A percentile compares a stretch with the other conserved stretches of the same genome.
Conservation (phyloP, 345 rosid species). For the Orychophragmus violaceus region DNA sequence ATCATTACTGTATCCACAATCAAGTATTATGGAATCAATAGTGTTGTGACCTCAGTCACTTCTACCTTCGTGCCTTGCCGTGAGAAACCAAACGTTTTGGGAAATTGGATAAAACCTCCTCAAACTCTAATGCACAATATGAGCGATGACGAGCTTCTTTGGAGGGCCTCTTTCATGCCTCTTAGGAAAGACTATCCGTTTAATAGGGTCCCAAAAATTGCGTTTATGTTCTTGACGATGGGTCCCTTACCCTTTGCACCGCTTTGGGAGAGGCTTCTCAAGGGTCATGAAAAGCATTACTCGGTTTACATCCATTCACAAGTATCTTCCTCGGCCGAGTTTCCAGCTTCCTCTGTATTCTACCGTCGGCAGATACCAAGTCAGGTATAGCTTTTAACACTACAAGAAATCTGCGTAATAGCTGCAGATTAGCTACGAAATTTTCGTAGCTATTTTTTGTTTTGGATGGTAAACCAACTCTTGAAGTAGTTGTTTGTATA, state of each 20-base stretch:
- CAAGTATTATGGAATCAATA: constrained; percentile 51
- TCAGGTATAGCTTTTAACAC: constrained; percentile 46
- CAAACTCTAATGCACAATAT: constrained; percentile 53
- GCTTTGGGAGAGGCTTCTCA: constrained; percentile 83
- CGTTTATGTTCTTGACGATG: constrained; percentile 86
- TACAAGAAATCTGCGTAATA: too few species aligned
- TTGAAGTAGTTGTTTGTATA: not conserved
- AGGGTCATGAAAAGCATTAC: constrained; percentile 62
- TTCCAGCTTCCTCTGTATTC: constrained; percentile 57
- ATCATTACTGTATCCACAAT: constrained; percentile 54
- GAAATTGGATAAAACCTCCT: constrained; percentile 56
- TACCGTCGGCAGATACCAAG: constrained; percentile 77
- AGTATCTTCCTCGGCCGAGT: constrained; percentile 46
- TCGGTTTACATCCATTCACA: constrained; percentile 74
- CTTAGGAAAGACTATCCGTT: constrained; percentile 58
- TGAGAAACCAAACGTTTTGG: constrained; percentile 35
- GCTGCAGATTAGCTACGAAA: too few species aligned
- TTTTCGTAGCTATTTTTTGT: too few species aligned
- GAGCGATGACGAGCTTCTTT: constrained; percentile 73
- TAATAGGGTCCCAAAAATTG: constrained; percentile 63
- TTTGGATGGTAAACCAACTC: not conserved
- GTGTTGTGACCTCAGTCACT: constrained; percentile 38
- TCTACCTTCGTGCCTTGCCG: constrained; percentile 45
- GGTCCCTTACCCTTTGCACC: constrained; percentile 82
- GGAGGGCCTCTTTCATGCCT: constrained; percentile 75